phyloP scores from a whole-genome alignment of 1,284 basidiomycete genomes.

The Microbotryomycetes sp. region DNA sequence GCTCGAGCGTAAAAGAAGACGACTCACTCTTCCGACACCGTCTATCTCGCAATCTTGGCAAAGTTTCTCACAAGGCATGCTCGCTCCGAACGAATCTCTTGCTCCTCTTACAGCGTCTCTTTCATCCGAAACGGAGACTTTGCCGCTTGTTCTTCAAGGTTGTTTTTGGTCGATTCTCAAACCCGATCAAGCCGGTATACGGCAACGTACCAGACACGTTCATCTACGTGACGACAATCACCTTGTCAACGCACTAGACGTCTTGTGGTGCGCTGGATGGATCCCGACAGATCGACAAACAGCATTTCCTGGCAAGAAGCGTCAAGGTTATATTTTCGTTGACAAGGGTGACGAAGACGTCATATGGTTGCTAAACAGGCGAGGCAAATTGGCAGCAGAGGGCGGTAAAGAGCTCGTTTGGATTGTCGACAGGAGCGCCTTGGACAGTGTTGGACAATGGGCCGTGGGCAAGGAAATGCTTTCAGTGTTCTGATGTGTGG shows the following conservation, averaged over 20 bases:
- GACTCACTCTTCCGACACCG: background rate
- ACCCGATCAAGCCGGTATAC: background rate
- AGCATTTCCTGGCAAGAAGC: background rate
- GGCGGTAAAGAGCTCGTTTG: slow-evolving; percentile 1
- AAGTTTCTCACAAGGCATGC: background rate
- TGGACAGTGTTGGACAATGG: background rate
- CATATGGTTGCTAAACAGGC: background rate
- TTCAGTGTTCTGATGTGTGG: background rate
- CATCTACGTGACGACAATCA: slow-evolving; percentile 7
- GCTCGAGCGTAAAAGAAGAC: background rate
- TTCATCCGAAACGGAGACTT: background rate
- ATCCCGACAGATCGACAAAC: background rate
- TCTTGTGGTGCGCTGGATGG: slow-evolving; percentile 17
- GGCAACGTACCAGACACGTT: background rate
- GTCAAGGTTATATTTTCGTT: slow-evolving; percentile 17
- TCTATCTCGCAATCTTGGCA: background rate
- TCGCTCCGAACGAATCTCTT: background rate
- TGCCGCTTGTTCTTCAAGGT: background rate
- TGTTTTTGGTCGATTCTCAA: slow-evolving; percentile 11
- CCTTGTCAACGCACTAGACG: background rate
- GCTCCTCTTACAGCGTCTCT: background rate
- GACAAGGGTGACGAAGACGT: background rate
- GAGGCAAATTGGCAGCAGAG: background rate
- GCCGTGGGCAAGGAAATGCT: background rate
- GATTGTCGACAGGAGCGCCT: slow-evolving; percentile 5